Percentiles rank a stretch among this genome's conserved stretches.
These are phyloP conservation scores for Ceratocystis cacaofunesta DNA, from an alignment of 2,329 filamentous ascomycete species.

Conservation along the genomic window DNA sequence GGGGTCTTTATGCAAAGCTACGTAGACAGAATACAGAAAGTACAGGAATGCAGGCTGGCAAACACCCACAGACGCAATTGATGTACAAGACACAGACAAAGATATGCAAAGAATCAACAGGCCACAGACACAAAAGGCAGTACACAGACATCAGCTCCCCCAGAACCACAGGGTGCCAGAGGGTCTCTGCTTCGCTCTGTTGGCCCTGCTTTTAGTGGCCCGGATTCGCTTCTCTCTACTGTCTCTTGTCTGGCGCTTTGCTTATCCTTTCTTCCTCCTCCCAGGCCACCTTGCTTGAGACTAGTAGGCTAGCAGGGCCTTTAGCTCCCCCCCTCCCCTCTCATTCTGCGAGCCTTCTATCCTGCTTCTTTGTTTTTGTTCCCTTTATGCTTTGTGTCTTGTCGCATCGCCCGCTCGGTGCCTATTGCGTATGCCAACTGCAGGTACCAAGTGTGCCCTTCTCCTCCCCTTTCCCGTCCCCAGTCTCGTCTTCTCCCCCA, in stretches of 20 bases:
- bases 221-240: neutral
- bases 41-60: neutral
- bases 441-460: neutral
- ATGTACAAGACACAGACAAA: conserved; percentile 3
- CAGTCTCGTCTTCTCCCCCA: no score
- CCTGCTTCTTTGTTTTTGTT: neutral
- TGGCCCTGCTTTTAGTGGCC: neutral
- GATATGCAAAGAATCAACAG: neutral
- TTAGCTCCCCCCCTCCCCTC: no score
- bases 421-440: conserved; percentile 3
- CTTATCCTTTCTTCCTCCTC: neutral
- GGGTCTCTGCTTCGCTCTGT: neutral
- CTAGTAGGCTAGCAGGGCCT: no score
- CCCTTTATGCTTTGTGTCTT: neutral
- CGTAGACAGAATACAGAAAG: neutral
- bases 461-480: neutral
- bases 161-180: neutral
- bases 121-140: neutral
- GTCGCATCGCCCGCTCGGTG: neutral
- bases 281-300: neutral
- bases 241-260: neutral
- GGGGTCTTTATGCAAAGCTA: neutral
- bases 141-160: conserved; percentile 1
- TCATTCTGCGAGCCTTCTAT: neutral
- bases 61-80: neutral